These are phyloP conservation scores for Fraxinus velutina DNA, from an alignment of 305 asterid species.

Conservation along the genomic window DNA sequence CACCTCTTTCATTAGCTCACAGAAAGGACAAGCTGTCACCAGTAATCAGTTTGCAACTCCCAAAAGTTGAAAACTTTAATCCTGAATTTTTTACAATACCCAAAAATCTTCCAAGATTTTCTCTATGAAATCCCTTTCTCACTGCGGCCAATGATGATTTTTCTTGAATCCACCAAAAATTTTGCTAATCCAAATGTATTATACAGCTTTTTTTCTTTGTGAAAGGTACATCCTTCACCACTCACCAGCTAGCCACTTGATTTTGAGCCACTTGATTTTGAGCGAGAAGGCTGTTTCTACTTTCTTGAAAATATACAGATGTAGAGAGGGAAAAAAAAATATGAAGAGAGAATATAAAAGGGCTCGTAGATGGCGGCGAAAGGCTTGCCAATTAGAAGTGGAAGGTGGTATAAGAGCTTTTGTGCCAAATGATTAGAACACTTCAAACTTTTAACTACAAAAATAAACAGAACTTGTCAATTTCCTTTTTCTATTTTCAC, in stretches of 20 bases:
- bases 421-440: not conserved
- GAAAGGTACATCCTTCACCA: conserved; percentile 28
- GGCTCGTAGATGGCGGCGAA: conserved; percentile 41
- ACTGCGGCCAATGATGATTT: conserved; percentile 21
- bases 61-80: conserved; percentile 24
- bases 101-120: conserved; percentile 29
- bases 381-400: conserved; percentile 29
- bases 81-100: conserved; percentile 21
- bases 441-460: not conserved
- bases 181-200: conserved; percentile 51
- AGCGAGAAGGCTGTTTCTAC: not conserved
- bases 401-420: conserved; percentile 7
- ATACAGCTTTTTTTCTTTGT: conserved; percentile 24
- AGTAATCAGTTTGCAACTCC: conserved; percentile 19
- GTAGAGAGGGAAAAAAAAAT: not conserved
- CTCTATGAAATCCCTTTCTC: conserved; percentile 16
- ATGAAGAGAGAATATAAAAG: conserved; percentile 8
- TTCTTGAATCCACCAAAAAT: conserved; percentile 45
- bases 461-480: not conserved
- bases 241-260: conserved; percentile 36
- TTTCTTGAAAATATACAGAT: not conserved
- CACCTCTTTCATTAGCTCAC: conserved; percentile 32
- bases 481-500: not conserved
- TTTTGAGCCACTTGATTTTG: conserved; percentile 34
- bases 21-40: conserved; percentile 15